phyloP scores from a whole-genome alignment of 371 early-diverging fungal genomes.

The Mucor velutinosus region DNA sequence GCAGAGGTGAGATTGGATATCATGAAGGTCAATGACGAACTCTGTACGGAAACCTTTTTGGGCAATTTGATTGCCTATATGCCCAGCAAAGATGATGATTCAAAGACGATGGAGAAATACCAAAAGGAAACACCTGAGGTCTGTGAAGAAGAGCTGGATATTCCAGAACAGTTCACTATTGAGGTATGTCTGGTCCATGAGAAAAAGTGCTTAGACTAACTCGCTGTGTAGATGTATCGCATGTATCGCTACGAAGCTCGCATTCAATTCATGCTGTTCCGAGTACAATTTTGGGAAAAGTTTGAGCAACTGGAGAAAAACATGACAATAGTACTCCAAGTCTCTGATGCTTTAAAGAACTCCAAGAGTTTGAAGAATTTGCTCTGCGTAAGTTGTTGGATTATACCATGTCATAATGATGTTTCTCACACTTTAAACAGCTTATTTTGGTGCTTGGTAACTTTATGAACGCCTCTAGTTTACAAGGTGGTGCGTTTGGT shows the following conservation, averaged over 20 bases:
- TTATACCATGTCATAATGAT: conserved; percentile 12
- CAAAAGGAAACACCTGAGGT: conserved; percentile 36
- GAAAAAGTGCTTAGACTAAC: not conserved
- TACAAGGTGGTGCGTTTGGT: conserved; percentile 61
- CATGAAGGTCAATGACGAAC: conserved; percentile 38
- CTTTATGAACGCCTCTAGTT: conserved; percentile 57
- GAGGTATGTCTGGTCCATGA: conserved; percentile 21
- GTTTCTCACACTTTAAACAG: conserved; percentile 12
- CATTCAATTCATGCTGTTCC: conserved; percentile 51
- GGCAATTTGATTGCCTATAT: conserved; percentile 43
- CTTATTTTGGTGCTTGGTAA: conserved; percentile 56
- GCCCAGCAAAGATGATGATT: conserved; percentile 51
- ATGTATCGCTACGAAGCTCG: conserved; percentile 55
- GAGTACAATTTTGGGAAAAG: conserved; percentile 52
- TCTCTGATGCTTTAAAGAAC: conserved; percentile 42
- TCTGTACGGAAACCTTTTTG: conserved; percentile 52
- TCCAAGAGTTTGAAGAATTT: conserved; percentile 44
- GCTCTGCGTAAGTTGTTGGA: conserved; percentile 47
- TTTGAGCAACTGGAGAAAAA: conserved; percentile 47
- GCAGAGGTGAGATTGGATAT: conserved; percentile 43
- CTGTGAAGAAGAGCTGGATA: conserved; percentile 45
- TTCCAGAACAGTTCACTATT: conserved; percentile 58
- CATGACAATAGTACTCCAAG: conserved; percentile 45
- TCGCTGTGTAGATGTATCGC: conserved; percentile 43
- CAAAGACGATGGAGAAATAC: conserved; percentile 49